Evolutionary conservation across 441 rosid species (phyloP).

Genomic region (Syzygium malaccense): DNA sequence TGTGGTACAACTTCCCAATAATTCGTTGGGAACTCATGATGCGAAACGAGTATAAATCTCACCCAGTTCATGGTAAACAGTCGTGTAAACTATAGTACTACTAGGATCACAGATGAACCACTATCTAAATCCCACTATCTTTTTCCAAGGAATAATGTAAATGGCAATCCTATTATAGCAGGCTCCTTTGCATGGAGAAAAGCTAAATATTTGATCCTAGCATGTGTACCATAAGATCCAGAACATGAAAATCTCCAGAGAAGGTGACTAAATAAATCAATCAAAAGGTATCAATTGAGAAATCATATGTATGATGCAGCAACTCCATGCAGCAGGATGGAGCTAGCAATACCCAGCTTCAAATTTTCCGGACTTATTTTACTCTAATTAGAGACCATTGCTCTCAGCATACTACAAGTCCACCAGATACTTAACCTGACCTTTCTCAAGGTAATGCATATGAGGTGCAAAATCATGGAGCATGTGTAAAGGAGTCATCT

Average conservation of each 20-base stretch:
- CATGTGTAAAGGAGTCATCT: neutral
- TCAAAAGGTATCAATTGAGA: neutral
- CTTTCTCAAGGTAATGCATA: neutral
- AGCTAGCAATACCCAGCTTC: neutral
- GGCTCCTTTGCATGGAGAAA: too few relatives aligned
- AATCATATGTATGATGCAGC: neutral
- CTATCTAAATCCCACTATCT: neutral
- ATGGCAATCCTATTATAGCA: neutral
- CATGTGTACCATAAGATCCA: slow-evolving; percentile 96
- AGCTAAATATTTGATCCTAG: too few relatives aligned
- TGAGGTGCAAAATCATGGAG: neutral
- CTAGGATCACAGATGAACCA: neutral
- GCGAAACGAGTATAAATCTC: neutral
- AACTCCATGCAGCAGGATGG: neutral
- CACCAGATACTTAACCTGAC: neutral
- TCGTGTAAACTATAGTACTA: neutral
- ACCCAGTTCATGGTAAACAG: neutral
- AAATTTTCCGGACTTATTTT: neutral
- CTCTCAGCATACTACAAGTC: neutral
- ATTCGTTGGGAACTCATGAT: neutral
- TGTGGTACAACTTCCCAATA: neutral
- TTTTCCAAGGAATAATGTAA: neutral
- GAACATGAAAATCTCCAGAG: slow-evolving; percentile 41
- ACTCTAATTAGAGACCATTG: neutral
- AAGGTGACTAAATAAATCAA: neutral